Conservation (phyloP, 1,139 yeast genomes). For the Magnusiomyces magnusii region DNA sequence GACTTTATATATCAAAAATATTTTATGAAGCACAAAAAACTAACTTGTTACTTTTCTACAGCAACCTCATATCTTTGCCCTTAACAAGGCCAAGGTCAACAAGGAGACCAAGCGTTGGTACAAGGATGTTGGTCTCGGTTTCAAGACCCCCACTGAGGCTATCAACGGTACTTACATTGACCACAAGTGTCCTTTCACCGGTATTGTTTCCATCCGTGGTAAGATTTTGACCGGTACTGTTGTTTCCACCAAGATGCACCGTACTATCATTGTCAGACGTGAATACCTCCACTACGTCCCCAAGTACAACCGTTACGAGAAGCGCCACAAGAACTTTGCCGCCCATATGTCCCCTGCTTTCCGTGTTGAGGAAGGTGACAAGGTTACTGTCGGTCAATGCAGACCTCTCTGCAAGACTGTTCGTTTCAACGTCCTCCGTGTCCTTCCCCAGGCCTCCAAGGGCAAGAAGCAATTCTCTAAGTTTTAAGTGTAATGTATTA, state of each 20-base stretch:
- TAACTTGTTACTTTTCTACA: slow-evolving; percentile 28
- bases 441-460: slow-evolving; percentile 74
- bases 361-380: slow-evolving; percentile 99
- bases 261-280: slow-evolving; percentile 99
- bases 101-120: slow-evolving; percentile 99
- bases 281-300: slow-evolving; percentile 99
- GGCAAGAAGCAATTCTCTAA: slow-evolving; percentile 83
- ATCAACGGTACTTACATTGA: slow-evolving; percentile 98
- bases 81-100: slow-evolving; percentile 99
- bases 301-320: slow-evolving; percentile 99
- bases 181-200: slow-evolving; percentile 99
- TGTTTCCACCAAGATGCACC: slow-evolving; percentile 99
- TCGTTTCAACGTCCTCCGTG: slow-evolving; percentile 99
- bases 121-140: slow-evolving; percentile 99
- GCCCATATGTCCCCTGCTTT: slow-evolving; percentile 99
- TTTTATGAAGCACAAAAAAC: too few relatives aligned
- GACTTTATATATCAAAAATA: too few relatives aligned
- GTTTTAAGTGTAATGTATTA: slow-evolving; percentile 46
- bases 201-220: slow-evolving; percentile 98
- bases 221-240: slow-evolving; percentile 93
- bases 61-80: slow-evolving; percentile 99
- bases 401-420: slow-evolving; percentile 99
- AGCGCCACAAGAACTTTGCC: slow-evolving; percentile 99
- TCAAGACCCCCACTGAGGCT: slow-evolving; percentile 99
- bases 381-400: slow-evolving; percentile 99